Percentiles rank a stretch among this genome's conserved stretches.
phyloP scores from a whole-genome alignment of 2,329 filamentous ascomycete genomes.

The Cytospora paraplurivora region DNA sequence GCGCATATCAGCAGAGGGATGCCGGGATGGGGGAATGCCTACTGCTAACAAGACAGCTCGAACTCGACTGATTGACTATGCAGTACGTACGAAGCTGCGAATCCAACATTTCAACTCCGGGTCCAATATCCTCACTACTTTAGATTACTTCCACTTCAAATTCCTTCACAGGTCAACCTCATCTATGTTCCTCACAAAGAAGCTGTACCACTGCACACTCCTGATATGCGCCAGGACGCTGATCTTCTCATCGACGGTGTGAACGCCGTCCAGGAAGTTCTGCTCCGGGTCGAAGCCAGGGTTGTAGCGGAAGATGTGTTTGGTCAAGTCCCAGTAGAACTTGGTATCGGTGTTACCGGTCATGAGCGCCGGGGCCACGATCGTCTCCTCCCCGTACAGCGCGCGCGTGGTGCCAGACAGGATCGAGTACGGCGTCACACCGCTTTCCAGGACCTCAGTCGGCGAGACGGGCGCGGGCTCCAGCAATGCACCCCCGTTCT shows the following conservation, averaged over 20 bases:
- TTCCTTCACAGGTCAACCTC: constrained; percentile 37
- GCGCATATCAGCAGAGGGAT: too few species aligned
- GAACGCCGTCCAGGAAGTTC: constrained; percentile 38
- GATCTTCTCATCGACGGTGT: constrained; percentile 47
- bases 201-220: constrained; percentile 42
- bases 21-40: neutral
- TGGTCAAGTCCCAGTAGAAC: constrained; percentile 51
- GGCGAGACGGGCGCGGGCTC: constrained; percentile 62
- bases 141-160: neutral
- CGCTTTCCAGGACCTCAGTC: constrained; percentile 31
- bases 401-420: constrained; percentile 56
- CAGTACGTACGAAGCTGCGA: neutral
- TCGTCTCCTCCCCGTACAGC: constrained; percentile 50
- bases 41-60: neutral
- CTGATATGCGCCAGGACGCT: constrained; percentile 41
- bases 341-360: constrained; percentile 52
- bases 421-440: constrained; percentile 47
- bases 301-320: constrained; percentile 52
- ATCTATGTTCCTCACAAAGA: constrained; percentile 47
- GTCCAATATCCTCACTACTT: neutral
- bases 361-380: constrained; percentile 58
- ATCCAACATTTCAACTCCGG: neutral
- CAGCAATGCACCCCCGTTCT: constrained; percentile 38
- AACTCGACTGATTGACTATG: neutral
- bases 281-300: constrained; percentile 42